phyloP scores from a whole-genome alignment of 2,329 filamentous ascomycete genomes.

The Fusarium sp. region DNA sequence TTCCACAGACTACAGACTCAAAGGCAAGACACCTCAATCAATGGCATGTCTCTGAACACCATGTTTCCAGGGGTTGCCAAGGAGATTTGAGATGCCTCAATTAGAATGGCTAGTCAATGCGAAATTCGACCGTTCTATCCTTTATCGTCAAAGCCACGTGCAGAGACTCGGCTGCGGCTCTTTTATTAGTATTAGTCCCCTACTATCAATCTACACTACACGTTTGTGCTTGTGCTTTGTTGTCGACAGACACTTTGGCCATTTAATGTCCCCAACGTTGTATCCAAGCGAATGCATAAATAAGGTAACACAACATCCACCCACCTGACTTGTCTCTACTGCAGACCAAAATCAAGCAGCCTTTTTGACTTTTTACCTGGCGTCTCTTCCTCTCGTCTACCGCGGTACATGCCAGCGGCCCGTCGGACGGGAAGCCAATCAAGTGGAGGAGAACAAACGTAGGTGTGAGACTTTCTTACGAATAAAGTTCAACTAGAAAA shows the following conservation, averaged over 20 bases:
- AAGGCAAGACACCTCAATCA: background rate
- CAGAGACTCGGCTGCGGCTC: constrained; percentile 38
- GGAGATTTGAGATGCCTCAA: constrained; percentile 34
- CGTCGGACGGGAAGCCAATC: constrained; percentile 39
- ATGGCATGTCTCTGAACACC: constrained; percentile 19
- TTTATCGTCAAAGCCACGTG: constrained; percentile 37
- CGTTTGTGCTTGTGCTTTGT: background rate
- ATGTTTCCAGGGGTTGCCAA: constrained; percentile 22
- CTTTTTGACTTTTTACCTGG: background rate
- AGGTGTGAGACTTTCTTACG: constrained; percentile 3
- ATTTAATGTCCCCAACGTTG: constrained; percentile 25
- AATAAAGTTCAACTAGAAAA: constrained; percentile 9
- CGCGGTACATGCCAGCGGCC: constrained; percentile 34
- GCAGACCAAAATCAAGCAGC: background rate
- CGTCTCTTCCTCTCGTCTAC: constrained; percentile 12
- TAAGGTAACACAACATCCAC: background rate
- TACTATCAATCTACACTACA: background rate
- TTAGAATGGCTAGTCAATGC: constrained; percentile 33
- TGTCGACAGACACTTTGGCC: constrained; percentile 22
- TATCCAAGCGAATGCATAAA: constrained; percentile 26
- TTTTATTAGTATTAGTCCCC: constrained; percentile 8
- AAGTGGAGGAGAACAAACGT: constrained; percentile 22
- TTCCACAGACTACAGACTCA: background rate
- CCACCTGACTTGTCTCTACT: constrained; percentile 12
- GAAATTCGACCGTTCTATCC: constrained; percentile 12